Evolutionary conservation across 148 eudicot genomes (phyloP).

Genomic region (Arbutus unedo): DNA sequence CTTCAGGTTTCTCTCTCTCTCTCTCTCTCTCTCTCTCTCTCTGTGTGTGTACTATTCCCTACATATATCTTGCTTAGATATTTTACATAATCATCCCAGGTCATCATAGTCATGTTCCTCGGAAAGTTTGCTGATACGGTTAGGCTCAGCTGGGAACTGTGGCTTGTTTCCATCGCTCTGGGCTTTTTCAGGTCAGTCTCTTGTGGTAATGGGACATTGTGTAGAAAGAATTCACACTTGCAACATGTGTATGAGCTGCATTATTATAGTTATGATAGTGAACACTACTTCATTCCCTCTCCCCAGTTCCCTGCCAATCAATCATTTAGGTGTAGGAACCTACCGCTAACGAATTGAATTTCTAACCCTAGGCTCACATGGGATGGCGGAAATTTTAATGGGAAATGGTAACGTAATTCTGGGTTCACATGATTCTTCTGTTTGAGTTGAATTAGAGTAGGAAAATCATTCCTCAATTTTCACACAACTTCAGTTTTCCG

Average conservation of each 20-base stretch:
- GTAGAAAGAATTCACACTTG: not conserved
- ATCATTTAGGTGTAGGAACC: not conserved
- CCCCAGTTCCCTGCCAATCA: not conserved
- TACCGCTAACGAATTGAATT: not conserved
- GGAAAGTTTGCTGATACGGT: constrained; percentile 81
- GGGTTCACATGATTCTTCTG: not conserved
- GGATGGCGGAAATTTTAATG: not conserved
- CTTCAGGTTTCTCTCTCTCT: constrained; percentile 58
- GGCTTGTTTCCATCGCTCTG: constrained; percentile 75
- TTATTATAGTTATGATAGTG: not conserved
- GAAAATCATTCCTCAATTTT: not conserved
- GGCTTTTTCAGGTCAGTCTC: constrained; percentile 62
- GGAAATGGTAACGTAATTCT: not conserved
- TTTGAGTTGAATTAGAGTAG: not conserved
- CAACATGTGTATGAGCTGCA: not conserved
- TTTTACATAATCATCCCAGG: constrained; percentile 30
- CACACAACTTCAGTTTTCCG: not conserved
- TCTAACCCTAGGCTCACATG: not conserved
- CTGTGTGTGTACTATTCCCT: not conserved
- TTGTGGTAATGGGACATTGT: not conserved
- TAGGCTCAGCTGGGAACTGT: constrained; percentile 69
- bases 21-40: constrained; percentile 15
- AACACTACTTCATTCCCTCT: not conserved
- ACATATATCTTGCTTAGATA: not conserved
- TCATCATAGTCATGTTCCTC: constrained; percentile 71